These are phyloP conservation scores for Tricholoma furcatifolium DNA, from an alignment of 768 basidiomycete genomes.

Conservation along the genomic window DNA sequence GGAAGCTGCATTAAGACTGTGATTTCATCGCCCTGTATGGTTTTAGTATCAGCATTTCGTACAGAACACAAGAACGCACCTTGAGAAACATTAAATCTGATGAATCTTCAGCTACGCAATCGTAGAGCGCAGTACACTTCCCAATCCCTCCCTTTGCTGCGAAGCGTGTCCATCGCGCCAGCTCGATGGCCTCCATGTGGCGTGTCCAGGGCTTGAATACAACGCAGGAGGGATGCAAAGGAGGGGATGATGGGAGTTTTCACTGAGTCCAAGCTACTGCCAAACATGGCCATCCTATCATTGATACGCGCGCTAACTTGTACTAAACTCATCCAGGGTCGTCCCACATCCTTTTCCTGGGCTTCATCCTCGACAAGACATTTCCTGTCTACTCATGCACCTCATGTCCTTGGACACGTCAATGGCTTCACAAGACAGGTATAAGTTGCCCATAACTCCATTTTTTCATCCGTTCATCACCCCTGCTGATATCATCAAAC, in stretches of 20 bases:
- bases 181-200: slow-evolving; percentile 68
- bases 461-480: too few species aligned
- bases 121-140: slow-evolving; percentile 67
- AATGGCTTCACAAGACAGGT: too few species aligned
- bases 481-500: too few species aligned
- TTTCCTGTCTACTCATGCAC: too few species aligned
- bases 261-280: neutral
- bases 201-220: neutral
- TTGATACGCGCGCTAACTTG: too few species aligned
- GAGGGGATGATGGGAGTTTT: neutral
- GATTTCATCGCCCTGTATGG: slow-evolving; percentile 71
- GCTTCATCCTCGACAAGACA: too few species aligned
- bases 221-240: neutral
- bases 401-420: too few species aligned
- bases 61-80: slow-evolving; percentile 37
- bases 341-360: too few species aligned
- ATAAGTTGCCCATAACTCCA: too few species aligned
- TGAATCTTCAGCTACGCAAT: slow-evolving; percentile 71
- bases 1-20: slow-evolving; percentile 71
- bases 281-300: neutral
- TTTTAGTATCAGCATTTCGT: neutral
- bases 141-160: slow-evolving; percentile 86
- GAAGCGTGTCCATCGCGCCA: slow-evolving; percentile 82
- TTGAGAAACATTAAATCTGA: slow-evolving; percentile 88
- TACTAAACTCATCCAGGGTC: too few species aligned